These are phyloP conservation scores for Boletus fagicola DNA, from an alignment of 768 basidiomycete genomes.

Conservation along the genomic window DNA sequence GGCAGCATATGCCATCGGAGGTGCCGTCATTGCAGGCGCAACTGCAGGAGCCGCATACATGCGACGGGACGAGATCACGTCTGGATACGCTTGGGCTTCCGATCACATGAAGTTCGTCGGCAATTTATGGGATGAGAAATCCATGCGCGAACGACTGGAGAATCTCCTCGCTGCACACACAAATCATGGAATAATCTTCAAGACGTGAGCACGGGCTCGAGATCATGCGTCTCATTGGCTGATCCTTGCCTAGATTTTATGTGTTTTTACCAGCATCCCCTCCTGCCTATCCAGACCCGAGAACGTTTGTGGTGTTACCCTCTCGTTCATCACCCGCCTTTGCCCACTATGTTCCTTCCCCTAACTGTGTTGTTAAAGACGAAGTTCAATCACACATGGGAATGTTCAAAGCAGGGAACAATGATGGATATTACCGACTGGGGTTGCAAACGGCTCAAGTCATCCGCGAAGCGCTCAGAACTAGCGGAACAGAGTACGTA, in stretches of 20 bases:
- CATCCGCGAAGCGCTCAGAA: conserved; percentile 55
- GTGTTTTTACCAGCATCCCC: conserved; percentile 68
- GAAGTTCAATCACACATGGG: conserved; percentile 85
- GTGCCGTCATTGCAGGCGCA: conserved; percentile 75
- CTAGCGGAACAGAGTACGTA: neutral
- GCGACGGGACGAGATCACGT: conserved; percentile 69
- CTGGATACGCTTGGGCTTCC: conserved; percentile 69
- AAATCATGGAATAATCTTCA: conserved; percentile 64
- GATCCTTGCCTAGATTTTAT: conserved; percentile 60
- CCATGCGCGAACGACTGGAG: conserved; percentile 59
- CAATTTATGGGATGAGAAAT: conserved; percentile 77
- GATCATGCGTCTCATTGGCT: neutral
- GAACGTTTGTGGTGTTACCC: conserved; percentile 83
- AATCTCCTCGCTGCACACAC: conserved; percentile 59
- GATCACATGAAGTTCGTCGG: conserved; percentile 92
- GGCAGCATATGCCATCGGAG: conserved; percentile 67
- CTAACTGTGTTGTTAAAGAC: conserved; percentile 66
- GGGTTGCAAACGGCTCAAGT: conserved; percentile 65
- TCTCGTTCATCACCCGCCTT: conserved; percentile 43
- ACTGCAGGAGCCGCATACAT: conserved; percentile 85
- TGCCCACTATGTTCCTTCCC: conserved; percentile 58
- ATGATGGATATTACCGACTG: conserved; percentile 89
- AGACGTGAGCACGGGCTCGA: conserved; percentile 51
- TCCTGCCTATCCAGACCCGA: conserved; percentile 49
- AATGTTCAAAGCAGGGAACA: conserved; percentile 80